A percentile compares a stretch with the other conserved stretches of the same genome.
phyloP scores from a whole-genome alignment of 1,284 basidiomycete species.

The Tremellales sp. region DNA sequence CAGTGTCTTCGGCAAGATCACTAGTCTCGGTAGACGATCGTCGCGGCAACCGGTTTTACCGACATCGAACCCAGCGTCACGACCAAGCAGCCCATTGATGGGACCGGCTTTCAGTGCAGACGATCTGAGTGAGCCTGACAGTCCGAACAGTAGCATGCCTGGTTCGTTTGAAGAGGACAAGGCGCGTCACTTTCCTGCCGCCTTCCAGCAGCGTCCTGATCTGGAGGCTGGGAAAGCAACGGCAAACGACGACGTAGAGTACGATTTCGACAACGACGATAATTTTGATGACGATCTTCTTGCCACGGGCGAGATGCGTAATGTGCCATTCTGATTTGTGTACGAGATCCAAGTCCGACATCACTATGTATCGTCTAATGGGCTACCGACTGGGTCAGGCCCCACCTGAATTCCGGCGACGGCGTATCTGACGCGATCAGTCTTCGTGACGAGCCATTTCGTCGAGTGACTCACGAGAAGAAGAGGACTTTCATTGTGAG shows the following conservation, averaged over 20 bases:
- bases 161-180: constrained; percentile 58
- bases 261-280: constrained; percentile 37
- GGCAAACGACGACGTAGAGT: constrained; percentile 10
- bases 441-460: not conserved
- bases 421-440: constrained; percentile 16
- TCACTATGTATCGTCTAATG: constrained; percentile 5
- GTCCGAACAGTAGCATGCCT: constrained; percentile 68
- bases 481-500: constrained; percentile 80
- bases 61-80: constrained; percentile 45
- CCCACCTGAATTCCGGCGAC: constrained; percentile 33
- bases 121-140: constrained; percentile 52
- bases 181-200: constrained; percentile 27
- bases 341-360: not conserved
- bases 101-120: constrained; percentile 36
- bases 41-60: constrained; percentile 34
- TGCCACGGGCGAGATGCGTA: constrained; percentile 77
- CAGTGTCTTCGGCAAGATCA: constrained; percentile 76
- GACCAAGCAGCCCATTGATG: constrained; percentile 48
- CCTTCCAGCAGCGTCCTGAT: constrained; percentile 38
- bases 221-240: constrained; percentile 13
- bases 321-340: constrained; percentile 60
- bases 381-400: constrained; percentile 23
- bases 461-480: constrained; percentile 60
- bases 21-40: constrained; percentile 56
- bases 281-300: constrained; percentile 72